Percentiles rank a stretch among this genome's conserved stretches.
phyloP scores from a whole-genome alignment of 2,329 filamentous ascomycete species.

The Fusarium nisikadoi region DNA sequence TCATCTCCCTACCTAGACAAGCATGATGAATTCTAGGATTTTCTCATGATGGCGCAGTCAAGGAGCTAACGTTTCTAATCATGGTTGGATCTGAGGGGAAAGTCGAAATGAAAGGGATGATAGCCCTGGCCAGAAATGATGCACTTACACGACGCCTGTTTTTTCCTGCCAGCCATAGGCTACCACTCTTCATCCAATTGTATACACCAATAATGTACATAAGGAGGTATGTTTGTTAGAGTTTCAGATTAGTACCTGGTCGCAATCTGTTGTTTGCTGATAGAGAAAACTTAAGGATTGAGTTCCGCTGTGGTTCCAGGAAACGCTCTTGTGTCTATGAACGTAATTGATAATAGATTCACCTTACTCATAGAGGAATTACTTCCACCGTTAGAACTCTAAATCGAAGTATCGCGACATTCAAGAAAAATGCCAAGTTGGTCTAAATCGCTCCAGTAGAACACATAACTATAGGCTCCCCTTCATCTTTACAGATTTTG shows the following conservation, averaged over 20 bases:
- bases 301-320: background rate
- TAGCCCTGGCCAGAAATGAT: conserved; percentile 27
- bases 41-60: conserved; percentile 23
- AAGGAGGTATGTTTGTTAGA: background rate
- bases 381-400: background rate
- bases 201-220: background rate
- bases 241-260: background rate
- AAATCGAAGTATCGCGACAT: background rate
- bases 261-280: background rate
- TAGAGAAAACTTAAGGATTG: background rate
- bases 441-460: too few species aligned
- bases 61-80: conserved; percentile 14
- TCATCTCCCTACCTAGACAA: conserved; percentile 23
- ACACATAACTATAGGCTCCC: background rate
- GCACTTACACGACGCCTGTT: conserved; percentile 19
- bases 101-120: conserved; percentile 42
- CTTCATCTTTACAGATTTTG: background rate
- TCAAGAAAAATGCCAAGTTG: background rate
- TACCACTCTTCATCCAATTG: background rate
- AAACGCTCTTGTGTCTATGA: background rate
- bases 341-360: background rate
- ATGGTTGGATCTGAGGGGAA: conserved; percentile 21
- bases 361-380: too few species aligned
- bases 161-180: background rate
- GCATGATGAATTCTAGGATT: conserved; percentile 8